phyloP scores from a whole-genome alignment of 2,329 filamentous ascomycete species.

The Aspergillus sp. region DNA sequence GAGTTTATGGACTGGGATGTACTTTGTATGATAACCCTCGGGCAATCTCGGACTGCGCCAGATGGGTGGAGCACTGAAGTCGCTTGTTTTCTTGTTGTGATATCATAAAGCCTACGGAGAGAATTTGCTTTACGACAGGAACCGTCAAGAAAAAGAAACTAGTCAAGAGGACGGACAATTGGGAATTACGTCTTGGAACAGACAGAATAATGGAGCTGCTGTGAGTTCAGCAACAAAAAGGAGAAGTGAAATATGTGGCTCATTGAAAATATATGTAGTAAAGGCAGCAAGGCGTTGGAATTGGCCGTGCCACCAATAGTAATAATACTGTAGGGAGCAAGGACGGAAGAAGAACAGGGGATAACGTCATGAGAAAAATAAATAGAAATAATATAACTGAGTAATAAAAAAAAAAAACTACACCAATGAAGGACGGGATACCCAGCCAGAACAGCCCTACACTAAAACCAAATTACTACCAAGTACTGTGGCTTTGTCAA shows the following conservation, averaged over 20 bases:
- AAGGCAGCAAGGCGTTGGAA: no score
- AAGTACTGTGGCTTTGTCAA: no score
- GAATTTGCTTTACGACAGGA: conserved; percentile 1
- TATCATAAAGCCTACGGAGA: conserved; percentile 19
- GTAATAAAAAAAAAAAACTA: background rate
- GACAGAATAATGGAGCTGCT: background rate
- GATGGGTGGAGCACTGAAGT: conserved; percentile 22
- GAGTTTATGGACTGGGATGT: conserved; percentile 35
- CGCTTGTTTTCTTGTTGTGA: conserved; percentile 22
- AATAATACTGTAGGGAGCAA: no score
- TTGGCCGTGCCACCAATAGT: no score
- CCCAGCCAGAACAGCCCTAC: background rate
- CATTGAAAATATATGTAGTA: no score
- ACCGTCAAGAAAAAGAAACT: background rate
- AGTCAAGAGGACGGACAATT: background rate
- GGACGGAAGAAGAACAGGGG: no score
- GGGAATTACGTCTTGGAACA: background rate
- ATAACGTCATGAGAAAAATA: no score
- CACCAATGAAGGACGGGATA: background rate
- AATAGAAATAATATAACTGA: no score
- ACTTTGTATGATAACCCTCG: conserved; percentile 36
- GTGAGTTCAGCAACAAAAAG: no score
- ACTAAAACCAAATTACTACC: background rate
- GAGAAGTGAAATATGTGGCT: no score
- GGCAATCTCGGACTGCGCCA: conserved; percentile 23